Base-by-base conservation (phyloP, 192 early-diverging fungal species). In the Backusella mclennaniae region DNA sequence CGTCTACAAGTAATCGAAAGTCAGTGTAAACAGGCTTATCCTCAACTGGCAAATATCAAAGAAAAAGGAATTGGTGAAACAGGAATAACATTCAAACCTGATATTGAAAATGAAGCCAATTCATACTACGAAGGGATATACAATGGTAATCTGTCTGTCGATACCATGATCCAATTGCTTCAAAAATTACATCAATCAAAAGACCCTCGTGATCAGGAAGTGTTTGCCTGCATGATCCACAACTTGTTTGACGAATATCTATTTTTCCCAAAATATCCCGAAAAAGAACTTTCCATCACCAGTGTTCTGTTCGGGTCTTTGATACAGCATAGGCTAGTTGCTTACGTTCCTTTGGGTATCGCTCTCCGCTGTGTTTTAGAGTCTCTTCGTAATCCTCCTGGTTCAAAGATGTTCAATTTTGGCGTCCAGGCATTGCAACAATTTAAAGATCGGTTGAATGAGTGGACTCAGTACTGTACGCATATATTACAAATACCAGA, bases 191-290 rank as follows among this genome's bases (percentile, higher is more conserved):
- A 94, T 73, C 89, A 90, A 69, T 96, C 96, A 35, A 71, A 87
- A 19, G 88, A 90, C 66, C 73, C 85, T 31, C 85, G 90, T 36
- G 95, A 95, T 75, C 92, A 92, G 81, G 92, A 96, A 67, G 90
- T 94, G 3, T 98, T 91, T 80, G 87, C 90, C 15, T 96, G 93
- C 77, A 96, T 98, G 89, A 90, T 97, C 9, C 93, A 95, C 80
- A 94, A 94, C 71, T 90, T 97, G 35, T 93, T 99, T 82, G 98
- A 98, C 73, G 98, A 99, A 84, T 97, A 95, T 83, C 90, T 93
- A 67, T 98, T 94, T 80, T 96, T 99, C 71, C 85, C 92, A 29
- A 93, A 95, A 83, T 99, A 98, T 79, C 97, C 96, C 0, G 96
- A 96, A 52, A 94, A 92, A 75, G 94, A 97, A 82, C 87, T 98